phyloP scores from a whole-genome alignment of 495 filamentous ascomycete genomes.

The Lasiosphaeria hispida region DNA sequence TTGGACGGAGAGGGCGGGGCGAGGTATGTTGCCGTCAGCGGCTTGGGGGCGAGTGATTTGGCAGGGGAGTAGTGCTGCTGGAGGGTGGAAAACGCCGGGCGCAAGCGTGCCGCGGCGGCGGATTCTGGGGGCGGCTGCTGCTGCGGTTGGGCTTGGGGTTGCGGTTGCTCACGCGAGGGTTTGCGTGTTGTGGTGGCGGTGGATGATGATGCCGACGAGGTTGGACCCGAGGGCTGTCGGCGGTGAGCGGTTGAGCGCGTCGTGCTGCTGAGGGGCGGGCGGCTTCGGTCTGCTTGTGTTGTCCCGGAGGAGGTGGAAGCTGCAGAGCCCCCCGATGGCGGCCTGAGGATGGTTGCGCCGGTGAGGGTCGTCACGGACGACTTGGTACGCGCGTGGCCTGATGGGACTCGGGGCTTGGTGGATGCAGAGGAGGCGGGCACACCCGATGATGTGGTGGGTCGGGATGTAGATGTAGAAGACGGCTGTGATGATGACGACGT shows the following conservation, averaged over 20 bases:
- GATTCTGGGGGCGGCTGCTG: slow-evolving; percentile 19
- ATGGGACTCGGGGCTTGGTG: not conserved
- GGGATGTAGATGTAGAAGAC: not conserved
- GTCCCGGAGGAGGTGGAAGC: slow-evolving; percentile 23
- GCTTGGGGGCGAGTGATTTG: slow-evolving; percentile 55
- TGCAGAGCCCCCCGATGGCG: slow-evolving; percentile 31
- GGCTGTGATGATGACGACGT: slow-evolving; percentile 12
- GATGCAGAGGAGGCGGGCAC: not conserved
- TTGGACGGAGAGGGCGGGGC: slow-evolving; percentile 53
- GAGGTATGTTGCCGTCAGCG: slow-evolving; percentile 52
- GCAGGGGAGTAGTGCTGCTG: slow-evolving; percentile 70
- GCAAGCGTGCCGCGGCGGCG: slow-evolving; percentile 19
- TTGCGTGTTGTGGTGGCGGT: slow-evolving; percentile 5
- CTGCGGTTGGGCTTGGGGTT: slow-evolving; percentile 14
- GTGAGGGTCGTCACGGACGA: slow-evolving; percentile 44
- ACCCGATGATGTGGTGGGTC: slow-evolving; percentile 27
- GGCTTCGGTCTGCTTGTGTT: slow-evolving; percentile 20
- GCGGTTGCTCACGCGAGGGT: slow-evolving; percentile 1
- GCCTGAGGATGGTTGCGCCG: slow-evolving; percentile 43
- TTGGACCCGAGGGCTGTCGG: slow-evolving; percentile 8
- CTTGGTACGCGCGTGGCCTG: slow-evolving; percentile 35
- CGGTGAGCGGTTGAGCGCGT: slow-evolving; percentile 7
- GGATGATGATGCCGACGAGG: slow-evolving; percentile 18
- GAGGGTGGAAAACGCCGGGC: slow-evolving; percentile 60
- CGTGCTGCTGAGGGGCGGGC: slow-evolving; percentile 16